phyloP scores from a whole-genome alignment of 106 monocot species.

The Platanthera zijinensis region DNA sequence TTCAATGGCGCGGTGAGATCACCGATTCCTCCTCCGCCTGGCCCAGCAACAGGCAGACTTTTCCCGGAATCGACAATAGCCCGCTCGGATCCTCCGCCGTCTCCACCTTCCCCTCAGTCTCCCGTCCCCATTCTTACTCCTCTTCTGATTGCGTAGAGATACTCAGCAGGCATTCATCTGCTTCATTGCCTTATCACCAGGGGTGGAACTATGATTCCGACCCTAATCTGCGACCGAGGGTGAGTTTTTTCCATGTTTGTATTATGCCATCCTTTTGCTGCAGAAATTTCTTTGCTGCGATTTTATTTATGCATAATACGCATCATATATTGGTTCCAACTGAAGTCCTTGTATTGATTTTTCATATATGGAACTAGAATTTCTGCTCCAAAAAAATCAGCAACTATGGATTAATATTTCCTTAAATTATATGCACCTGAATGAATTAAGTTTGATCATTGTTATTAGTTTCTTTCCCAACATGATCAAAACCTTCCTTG shows the following conservation, averaged over 20 bases:
- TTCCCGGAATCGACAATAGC: slow-evolving; percentile 85
- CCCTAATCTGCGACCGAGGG: slow-evolving; percentile 56
- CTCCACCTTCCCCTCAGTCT: background rate
- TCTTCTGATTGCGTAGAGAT: slow-evolving; percentile 64
- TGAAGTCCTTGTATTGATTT: background rate
- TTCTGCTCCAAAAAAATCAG: background rate
- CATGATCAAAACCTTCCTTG: background rate
- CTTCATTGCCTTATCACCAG: slow-evolving; percentile 51
- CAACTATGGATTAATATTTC: background rate
- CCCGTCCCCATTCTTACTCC: slow-evolving; percentile 20
- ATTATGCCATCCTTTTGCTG: background rate
- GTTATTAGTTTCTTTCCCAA: background rate
- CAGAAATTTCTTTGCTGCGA: background rate
- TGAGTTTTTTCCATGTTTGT: slow-evolving; percentile 6
- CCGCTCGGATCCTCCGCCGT: slow-evolving; percentile 33
- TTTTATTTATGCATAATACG: background rate
- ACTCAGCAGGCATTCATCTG: slow-evolving; percentile 37
- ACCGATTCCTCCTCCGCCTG: slow-evolving; percentile 65
- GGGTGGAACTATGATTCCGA: slow-evolving; percentile 55
- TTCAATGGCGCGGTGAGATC: slow-evolving; percentile 91
- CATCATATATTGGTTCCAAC: background rate
- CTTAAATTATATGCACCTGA: background rate
- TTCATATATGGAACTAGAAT: background rate
- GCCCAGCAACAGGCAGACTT: slow-evolving; percentile 44
- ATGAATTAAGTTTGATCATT: background rate